phyloP scores from a whole-genome alignment of 495 filamentous ascomycete species.

The Neurospora cerealis region DNA sequence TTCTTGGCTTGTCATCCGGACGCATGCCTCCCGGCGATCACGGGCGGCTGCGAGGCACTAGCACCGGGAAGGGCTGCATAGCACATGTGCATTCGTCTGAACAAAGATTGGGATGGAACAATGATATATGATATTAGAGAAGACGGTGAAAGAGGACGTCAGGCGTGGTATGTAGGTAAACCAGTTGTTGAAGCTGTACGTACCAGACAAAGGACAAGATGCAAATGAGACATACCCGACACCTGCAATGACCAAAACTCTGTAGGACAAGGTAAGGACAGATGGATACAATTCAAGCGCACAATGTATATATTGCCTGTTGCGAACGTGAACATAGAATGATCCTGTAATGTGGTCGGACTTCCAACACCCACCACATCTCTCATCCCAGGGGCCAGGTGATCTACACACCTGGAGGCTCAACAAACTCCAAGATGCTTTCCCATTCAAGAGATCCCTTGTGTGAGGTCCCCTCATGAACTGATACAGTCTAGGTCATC shows the following conservation, averaged over 20 bases:
- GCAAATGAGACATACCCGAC: not conserved
- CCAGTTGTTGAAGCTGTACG: not conserved
- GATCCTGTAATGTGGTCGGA: too few species aligned
- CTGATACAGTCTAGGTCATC: too few species aligned
- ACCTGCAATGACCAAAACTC: not conserved
- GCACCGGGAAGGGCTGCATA: not conserved
- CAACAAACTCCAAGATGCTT: too few species aligned
- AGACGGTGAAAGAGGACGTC: not conserved
- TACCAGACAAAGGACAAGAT: not conserved
- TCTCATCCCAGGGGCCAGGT: too few species aligned
- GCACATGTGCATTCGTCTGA: not conserved
- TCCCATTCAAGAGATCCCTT: too few species aligned
- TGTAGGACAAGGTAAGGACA: not conserved
- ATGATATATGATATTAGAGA: not conserved
- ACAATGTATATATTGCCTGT: too few species aligned
- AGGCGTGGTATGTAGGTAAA: not conserved
- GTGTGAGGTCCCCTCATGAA: too few species aligned
- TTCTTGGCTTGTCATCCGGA: not conserved
- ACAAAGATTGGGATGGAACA: not conserved
- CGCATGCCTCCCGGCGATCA: not conserved
- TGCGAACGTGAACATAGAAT: too few species aligned
- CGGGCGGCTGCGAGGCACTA: not conserved
- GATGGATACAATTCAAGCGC: not conserved
- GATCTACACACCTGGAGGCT: too few species aligned
- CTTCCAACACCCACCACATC: too few species aligned